Base-by-base conservation (phyloP, 352 stramenopile genomes). In the Phytopythium litorale region DNA sequence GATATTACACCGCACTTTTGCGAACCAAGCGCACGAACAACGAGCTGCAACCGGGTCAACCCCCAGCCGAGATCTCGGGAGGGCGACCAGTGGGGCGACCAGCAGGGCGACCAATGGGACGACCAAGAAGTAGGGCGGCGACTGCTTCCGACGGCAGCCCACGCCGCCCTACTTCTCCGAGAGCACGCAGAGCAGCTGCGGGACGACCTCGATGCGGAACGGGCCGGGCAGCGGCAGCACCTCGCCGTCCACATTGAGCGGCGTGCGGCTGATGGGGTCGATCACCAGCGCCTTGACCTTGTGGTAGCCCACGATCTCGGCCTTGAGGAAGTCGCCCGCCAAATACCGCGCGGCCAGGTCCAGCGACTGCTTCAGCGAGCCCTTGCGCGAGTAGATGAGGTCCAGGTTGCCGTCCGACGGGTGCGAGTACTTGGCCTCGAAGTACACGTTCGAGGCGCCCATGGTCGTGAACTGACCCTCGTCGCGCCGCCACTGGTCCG, bases 231-330 rank as follows among this genome's bases (percentile, higher is more conserved):
- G 78, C 0, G 68, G 66, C 28, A 92, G 87, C 32, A 91, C 79
- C 57, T 92, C 84, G 18, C 84, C 81, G 58, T 92, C 84, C 52
- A 91, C 80, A 61, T 92, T 92, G 60, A 92, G 78, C 40, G 79
- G 79, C 58, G 89, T 75, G 23, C 79, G 64, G 16, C 72, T 71
- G 2, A 78, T 68, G 21, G 81, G 79, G 48, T 91, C 82, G 52
- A 92, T 88, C 46, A 91, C 75, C 51, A 92, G 65, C 1, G 84
- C 84, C 64, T 91, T 89, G 56, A 92, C 70, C 75, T 92, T 92
- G 73, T 82, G 66, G 67, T 92, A 92, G 60, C 76, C 71, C 16
- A 90, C 75, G 25, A 91, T 58, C 33, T 76, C 60, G 53, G 80
- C 85, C 59, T 81, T 65, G 25, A 90, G 65, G 63, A 85, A 87